These are phyloP conservation scores for Graphium sp. DNA, from an alignment of 2,329 filamentous ascomycete species.

Conservation along the genomic window DNA sequence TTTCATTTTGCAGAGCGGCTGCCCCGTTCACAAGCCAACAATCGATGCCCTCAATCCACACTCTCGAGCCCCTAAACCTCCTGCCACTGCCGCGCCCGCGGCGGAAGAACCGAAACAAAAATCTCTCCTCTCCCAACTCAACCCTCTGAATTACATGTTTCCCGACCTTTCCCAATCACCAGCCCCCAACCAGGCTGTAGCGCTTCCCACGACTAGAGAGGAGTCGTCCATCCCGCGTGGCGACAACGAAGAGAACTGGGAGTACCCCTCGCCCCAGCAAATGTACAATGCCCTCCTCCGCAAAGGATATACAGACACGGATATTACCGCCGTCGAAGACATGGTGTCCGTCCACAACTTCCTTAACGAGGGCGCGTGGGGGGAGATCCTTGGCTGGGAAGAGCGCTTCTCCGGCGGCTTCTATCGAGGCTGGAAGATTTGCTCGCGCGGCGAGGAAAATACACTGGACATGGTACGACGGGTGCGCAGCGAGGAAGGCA, in stretches of 20 bases:
- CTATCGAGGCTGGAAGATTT: constrained; percentile 53
- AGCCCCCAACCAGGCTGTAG: constrained; percentile 53
- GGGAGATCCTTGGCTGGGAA: constrained; percentile 90
- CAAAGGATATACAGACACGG: constrained; percentile 91
- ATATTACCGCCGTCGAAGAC: constrained; percentile 78
- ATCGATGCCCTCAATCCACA: constrained; percentile 24
- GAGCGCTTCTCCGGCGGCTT: constrained; percentile 65
- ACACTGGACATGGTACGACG: constrained; percentile 18
- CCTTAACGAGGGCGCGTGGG: constrained; percentile 92
- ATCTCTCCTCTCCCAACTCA: constrained; percentile 37
- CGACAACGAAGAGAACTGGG: constrained; percentile 68
- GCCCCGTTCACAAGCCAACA: constrained; percentile 40
- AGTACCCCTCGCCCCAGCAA: constrained; percentile 95
- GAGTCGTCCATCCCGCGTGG: constrained; percentile 82
- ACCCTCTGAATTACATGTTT: constrained; percentile 91
- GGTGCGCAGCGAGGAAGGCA: constrained; percentile 32
- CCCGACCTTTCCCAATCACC: constrained; percentile 65
- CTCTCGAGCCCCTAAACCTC: constrained; percentile 7
- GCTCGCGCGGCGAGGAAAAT: constrained; percentile 57
- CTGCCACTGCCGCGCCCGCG: constrained; percentile 7
- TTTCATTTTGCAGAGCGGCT: constrained; percentile 22
- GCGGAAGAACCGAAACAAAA: constrained; percentile 19
- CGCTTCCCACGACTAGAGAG: constrained; percentile 68
- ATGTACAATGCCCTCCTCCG: constrained; percentile 98
- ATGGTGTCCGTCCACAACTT: constrained; percentile 99